Evolutionary conservation across 805 yeast genomes (phyloP).

Genomic region (Pichia scutulata): DNA sequence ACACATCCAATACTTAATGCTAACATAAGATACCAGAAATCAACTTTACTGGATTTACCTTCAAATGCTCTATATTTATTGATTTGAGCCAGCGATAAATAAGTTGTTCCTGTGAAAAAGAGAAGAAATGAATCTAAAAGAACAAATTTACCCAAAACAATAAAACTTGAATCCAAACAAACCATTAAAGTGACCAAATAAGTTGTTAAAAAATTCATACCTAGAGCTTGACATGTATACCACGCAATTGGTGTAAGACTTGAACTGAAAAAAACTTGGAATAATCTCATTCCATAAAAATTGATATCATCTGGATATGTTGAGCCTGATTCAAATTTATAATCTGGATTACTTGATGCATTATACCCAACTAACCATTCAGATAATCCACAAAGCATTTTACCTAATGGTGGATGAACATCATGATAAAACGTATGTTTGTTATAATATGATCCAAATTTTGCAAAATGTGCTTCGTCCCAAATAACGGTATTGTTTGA

Average conservation of each 20-base stretch:
- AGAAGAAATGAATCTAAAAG: conserved; percentile 69
- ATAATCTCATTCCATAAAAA: conserved; percentile 58
- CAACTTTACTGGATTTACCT: conserved; percentile 33
- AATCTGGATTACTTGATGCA: conserved; percentile 39
- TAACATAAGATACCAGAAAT: conserved; percentile 48
- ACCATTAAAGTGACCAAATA: conserved; percentile 59
- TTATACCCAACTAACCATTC: conserved; percentile 48
- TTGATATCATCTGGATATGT: conserved; percentile 55
- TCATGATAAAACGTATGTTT: conserved; percentile 88
- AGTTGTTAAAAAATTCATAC: conserved; percentile 42
- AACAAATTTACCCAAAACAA: conserved; percentile 67
- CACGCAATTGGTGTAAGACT: conserved; percentile 65
- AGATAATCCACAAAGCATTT: conserved; percentile 81
- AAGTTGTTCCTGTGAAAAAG: conserved; percentile 67
- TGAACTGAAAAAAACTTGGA: conserved; percentile 63
- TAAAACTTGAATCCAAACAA: conserved; percentile 58
- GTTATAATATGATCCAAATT: conserved; percentile 87
- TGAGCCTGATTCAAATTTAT: conserved; percentile 63
- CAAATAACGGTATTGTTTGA: conserved; percentile 58
- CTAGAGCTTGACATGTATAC: conserved; percentile 55
- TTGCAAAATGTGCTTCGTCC: conserved; percentile 94
- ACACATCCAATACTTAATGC: conserved; percentile 76
- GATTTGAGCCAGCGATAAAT: conserved; percentile 49
- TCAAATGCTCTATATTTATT: conserved; percentile 40
- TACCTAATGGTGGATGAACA: conserved; percentile 96